Base-by-base conservation (phyloP, 768 basidiomycete species). In the Amanita muscaria region DNA sequence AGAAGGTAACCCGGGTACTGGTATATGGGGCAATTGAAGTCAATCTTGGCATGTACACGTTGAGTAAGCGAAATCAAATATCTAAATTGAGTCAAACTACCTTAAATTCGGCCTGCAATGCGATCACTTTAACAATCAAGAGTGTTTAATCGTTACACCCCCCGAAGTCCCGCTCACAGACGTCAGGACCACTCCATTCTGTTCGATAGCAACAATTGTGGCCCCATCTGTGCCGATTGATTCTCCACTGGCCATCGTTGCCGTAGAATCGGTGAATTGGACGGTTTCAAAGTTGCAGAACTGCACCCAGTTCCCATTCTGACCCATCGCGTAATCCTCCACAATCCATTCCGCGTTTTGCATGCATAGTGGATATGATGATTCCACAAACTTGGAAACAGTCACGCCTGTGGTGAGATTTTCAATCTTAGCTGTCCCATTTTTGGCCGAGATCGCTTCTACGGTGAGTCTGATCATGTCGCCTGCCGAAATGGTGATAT, bases 341-440 rank as follows among this genome's bases (percentile, higher is more conserved):
- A 37, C 21, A 21, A 44, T 35, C 42, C 35, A 37, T 19, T 37
- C 33, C 4, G 43, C 34, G 34, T 35, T 27, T 29, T 36, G 23
- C 22, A 21, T 21, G 23, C 36, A 36, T 22, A 44, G 43, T 4
- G 36, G 33, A 9, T 25, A 24, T 24, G 1, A 4, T 7, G 34
- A 36, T 14, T 22, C 7, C 27, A 44, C 23, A 10, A 7, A 18
- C 23, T 44, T 29, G 10, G 23, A 36, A 3, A 35, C 43, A 25
- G 24, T 44, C 21, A 33, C 8, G 3, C 33, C 23, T 3, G 15
- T 44, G 23, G 36, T 12, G 18, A 29, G 16, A 16, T 35, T 36
- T n/a, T 35, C 9, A 14, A 44, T 36, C 10, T 22, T 5, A 11
- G 34, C 34, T 8, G 12, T 12, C 8, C 43, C 36, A 7, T 2